Base-by-base conservation (phyloP, 768 basidiomycete genomes). In the Mycena chlorophos region DNA sequence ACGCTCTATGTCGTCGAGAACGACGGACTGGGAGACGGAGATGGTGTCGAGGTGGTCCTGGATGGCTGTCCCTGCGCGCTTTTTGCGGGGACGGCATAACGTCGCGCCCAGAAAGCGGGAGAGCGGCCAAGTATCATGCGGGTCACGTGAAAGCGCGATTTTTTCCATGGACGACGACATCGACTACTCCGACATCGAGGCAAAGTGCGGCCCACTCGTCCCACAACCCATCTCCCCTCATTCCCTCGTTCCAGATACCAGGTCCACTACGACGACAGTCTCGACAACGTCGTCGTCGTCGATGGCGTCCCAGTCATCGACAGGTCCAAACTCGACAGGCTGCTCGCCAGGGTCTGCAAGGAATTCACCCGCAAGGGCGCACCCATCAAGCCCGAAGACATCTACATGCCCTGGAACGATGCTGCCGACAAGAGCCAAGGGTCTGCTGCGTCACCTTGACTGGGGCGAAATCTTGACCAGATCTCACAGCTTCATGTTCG, bases 271-370 rank as follows among this genome's bases (percentile, higher is more conserved):
- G 89, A 92, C 63, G 87, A 93, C 61, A 82, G 90, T 37, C 83
- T 98, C 66, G 97, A 98, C 77, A 91, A 90, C 67, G 84, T 92
- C 54, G 73, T 99, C 51, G 89, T 98, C 50, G 85, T 98, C 55
- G 97, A 98, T 70, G 93, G 94, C 48, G 80, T 95, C 20, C 97
- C 95, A 10, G 70, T 92, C 56, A 91, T 98, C 69, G 94, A 97
- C 68, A 86, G 84, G 64, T 82, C 84, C 50, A 94, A 94, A 73
- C 79, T 86, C 31, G 90, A 92, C 46, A 90, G 82, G 72, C 82
- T 99, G 17, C 66, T 97, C 19, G 73, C 85, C 30, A 91, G 89
- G 69, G 79, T 98, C 28, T 75, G 84, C 53, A 94, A 94, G 69
- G 87, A 91, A 61, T 96, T 98, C 68, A 78, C 80, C 13, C 86